phyloP scores from a whole-genome alignment of 2,329 filamentous ascomycete species.

The Talaromyces funiculosus region DNA sequence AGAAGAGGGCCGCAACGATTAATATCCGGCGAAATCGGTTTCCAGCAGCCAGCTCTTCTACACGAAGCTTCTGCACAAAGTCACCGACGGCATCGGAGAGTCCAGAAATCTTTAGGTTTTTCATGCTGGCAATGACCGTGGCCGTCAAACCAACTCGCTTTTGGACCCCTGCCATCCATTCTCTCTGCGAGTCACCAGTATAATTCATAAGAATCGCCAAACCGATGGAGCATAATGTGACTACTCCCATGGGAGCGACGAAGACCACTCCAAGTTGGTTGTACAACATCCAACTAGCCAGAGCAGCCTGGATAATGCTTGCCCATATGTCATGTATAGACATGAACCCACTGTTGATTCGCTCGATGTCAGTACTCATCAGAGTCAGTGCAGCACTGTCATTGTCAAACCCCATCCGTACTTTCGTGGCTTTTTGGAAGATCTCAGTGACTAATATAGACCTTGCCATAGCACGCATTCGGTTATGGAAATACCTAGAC shows the following conservation, averaged over 20 bases:
- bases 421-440: conserved; percentile 19
- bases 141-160: conserved; percentile 3
- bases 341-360: conserved; percentile 37
- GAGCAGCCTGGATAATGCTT: conserved; percentile 38
- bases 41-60: conserved; percentile 33
- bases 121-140: conserved; percentile 46
- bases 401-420: conserved; percentile 28
- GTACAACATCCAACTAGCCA: conserved; percentile 42
- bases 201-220: conserved; percentile 20
- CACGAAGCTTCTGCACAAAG: conserved; percentile 34
- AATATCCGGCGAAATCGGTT: conserved; percentile 23
- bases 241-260: conserved; percentile 34
- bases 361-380: conserved; percentile 44
- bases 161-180: conserved; percentile 9
- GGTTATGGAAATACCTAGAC: conserved; percentile 3
- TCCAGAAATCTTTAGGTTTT: conserved; percentile 48
- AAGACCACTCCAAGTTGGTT: conserved; percentile 39
- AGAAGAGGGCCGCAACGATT: conserved; percentile 17
- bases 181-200: conserved; percentile 17
- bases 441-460: conserved; percentile 11
- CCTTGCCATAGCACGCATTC: conserved; percentile 4
- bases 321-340: conserved; percentile 44
- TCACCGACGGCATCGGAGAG: conserved; percentile 37
- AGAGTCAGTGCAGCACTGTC: conserved; percentile 37
- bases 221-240: conserved; percentile 17